Evolutionary conservation across 768 basidiomycete species (phyloP).

Genomic region (Boletellus sp.): DNA sequence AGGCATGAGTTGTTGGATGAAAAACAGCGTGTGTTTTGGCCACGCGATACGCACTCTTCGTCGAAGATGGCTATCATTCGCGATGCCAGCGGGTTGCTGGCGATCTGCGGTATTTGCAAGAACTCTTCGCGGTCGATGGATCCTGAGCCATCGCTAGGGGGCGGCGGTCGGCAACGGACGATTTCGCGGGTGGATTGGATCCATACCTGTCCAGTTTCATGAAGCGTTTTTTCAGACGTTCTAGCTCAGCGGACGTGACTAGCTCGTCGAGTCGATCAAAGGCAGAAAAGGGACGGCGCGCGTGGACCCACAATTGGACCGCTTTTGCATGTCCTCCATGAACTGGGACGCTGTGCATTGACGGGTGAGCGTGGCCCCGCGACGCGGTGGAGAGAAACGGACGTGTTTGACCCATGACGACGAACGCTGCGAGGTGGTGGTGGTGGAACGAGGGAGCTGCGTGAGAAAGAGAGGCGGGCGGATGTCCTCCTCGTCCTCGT

Average conservation of each 20-base stretch:
- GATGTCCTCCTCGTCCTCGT: background rate
- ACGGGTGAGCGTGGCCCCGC: slow-evolving; percentile 3
- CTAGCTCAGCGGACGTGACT: slow-evolving; percentile 95
- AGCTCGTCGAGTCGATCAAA: slow-evolving; percentile 14
- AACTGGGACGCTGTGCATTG: slow-evolving; percentile 73
- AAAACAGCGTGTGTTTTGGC: slow-evolving; percentile 1
- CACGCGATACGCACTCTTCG: slow-evolving; percentile 74
- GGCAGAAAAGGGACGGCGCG: background rate
- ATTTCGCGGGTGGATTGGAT: background rate
- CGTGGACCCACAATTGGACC: slow-evolving; percentile 84
- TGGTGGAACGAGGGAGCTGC: slow-evolving; percentile 1
- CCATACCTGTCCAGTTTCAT: slow-evolving; percentile 95
- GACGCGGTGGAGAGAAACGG: slow-evolving; percentile 27
- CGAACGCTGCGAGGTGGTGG: slow-evolving; percentile 17
- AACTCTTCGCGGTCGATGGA: slow-evolving; percentile 99
- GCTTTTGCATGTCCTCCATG: slow-evolving; percentile 96
- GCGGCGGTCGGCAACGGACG: background rate
- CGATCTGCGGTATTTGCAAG: slow-evolving; percentile 97
- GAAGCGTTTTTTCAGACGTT: slow-evolving; percentile 96
- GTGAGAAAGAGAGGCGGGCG: slow-evolving; percentile 19
- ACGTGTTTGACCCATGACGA: slow-evolving; percentile 83
- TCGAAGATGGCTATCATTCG: slow-evolving; percentile 99
- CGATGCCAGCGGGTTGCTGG: slow-evolving; percentile 92
- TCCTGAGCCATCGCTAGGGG: slow-evolving; percentile 86
- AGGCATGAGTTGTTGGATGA: background rate